Percentiles rank a stretch among this genome's conserved stretches.
Evolutionary conservation across 805 yeast genomes (phyloP).

Genomic region (Schizosaccharomyces japonicus): DNA sequence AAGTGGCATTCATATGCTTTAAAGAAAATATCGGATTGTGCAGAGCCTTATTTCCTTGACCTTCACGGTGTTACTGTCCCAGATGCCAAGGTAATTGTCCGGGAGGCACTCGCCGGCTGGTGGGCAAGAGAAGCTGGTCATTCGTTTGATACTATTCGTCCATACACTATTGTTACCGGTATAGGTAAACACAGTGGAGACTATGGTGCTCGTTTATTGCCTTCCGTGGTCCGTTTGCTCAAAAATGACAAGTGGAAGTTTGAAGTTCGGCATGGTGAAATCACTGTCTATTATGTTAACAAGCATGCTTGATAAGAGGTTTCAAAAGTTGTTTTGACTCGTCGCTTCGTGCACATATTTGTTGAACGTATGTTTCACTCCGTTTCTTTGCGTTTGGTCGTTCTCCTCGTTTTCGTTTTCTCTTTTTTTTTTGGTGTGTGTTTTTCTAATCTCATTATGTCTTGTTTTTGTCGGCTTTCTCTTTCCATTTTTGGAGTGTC

Average conservation of each 20-base stretch:
- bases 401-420: too few species aligned
- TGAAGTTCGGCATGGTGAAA: neutral
- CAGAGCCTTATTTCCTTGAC: neutral
- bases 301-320: too few species aligned
- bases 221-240: neutral
- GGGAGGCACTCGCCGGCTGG: conserved; percentile 1
- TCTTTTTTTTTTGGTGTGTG: too few species aligned
- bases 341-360: too few species aligned
- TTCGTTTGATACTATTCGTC: neutral
- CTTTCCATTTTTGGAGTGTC: too few species aligned
- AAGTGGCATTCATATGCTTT: neutral
- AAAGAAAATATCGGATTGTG: neutral
- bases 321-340: too few species aligned
- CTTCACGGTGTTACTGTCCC: conserved; percentile 4
- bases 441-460: too few species aligned
- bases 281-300: neutral
- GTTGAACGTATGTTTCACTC: too few species aligned
- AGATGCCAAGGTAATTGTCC: neutral
- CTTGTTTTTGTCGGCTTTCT: too few species aligned
- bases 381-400: too few species aligned
- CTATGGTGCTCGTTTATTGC: neutral
- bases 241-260: neutral
- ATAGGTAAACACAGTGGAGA: neutral
- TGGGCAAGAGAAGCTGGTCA: conserved; percentile 4
- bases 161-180: conserved; percentile 1